phyloP scores from a whole-genome alignment of 73 alveolate species.

The Uronychia binucleata region DNA sequence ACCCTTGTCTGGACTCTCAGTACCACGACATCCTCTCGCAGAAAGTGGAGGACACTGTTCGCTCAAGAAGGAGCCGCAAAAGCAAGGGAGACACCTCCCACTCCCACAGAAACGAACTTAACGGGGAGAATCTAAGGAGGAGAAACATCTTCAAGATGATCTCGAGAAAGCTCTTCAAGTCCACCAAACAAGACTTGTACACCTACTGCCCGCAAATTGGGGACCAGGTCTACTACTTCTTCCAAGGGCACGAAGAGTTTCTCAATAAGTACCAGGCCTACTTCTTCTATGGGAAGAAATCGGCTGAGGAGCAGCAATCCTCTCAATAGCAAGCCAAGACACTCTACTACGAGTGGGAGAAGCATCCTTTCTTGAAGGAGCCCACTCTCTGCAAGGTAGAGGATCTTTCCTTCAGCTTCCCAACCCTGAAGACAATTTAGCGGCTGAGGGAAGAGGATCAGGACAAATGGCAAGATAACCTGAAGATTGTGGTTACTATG shows the following conservation, averaged over 20 bases:
- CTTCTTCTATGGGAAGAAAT: constrained; percentile 31
- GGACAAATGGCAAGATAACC: constrained; percentile 21
- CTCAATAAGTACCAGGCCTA: constrained; percentile 16
- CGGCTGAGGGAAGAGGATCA: neutral
- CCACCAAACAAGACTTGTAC: neutral
- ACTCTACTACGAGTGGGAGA: constrained; percentile 27
- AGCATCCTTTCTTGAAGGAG: neutral
- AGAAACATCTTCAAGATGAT: neutral
- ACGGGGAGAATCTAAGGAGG: neutral
- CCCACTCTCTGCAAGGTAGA: constrained; percentile 27
- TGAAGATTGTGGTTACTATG: neutral
- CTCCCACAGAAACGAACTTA: neutral
- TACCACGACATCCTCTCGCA: neutral
- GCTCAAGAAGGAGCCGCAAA: neutral
- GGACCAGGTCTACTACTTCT: constrained; percentile 40
- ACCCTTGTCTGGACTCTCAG: neutral
- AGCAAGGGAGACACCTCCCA: neutral
- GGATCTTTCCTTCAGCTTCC: constrained; percentile 2
- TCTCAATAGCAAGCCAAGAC: neutral
- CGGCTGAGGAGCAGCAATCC: too few relatives aligned
- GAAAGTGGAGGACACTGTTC: neutral
- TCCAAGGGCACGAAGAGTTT: constrained; percentile 43
- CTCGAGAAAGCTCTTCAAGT: neutral
- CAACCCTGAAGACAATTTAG: constrained; percentile 12
- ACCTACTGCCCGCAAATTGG: constrained; percentile 18